Evolutionary conservation across 2,329 filamentous ascomycete species (phyloP).

Genomic region (Botryosphaeria agaves): DNA sequence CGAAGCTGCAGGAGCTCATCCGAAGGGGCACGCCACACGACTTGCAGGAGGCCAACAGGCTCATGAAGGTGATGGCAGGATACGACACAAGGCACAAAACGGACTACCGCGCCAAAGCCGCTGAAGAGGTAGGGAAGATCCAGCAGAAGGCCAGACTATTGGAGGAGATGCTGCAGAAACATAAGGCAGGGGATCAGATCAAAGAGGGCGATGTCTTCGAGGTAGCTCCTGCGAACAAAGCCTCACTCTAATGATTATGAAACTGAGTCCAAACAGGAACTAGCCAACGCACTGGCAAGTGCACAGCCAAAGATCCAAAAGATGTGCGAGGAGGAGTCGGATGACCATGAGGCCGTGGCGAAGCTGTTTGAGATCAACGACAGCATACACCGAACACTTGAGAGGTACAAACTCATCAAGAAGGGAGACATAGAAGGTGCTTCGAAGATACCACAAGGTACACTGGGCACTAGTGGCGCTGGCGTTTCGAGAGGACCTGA

Average conservation of each 20-base stretch:
- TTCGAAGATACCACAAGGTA: slow-evolving; percentile 67
- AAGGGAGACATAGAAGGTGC: slow-evolving; percentile 81
- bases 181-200: slow-evolving; percentile 67
- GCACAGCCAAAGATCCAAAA: slow-evolving; percentile 98
- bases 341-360: slow-evolving; percentile 87
- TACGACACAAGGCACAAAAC: slow-evolving; percentile 93
- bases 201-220: slow-evolving; percentile 51
- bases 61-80: slow-evolving; percentile 99
- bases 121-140: slow-evolving; percentile 84
- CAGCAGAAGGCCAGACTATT: slow-evolving; percentile 87
- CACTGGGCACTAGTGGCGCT: slow-evolving; percentile 47
- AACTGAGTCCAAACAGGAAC: slow-evolving; percentile 38
- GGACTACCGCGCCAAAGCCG: slow-evolving; percentile 93
- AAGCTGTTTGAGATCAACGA: slow-evolving; percentile 96
- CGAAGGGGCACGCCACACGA: slow-evolving; percentile 82
- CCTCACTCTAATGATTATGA: background rate
- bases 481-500: slow-evolving; percentile 47
- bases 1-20: slow-evolving; percentile 96
- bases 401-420: slow-evolving; percentile 90
- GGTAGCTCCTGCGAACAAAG: slow-evolving; percentile 22
- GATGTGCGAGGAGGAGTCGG: slow-evolving; percentile 98
- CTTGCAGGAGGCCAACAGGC: slow-evolving; percentile 84
- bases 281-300: slow-evolving; percentile 74
- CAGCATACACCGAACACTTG: slow-evolving; percentile 92
- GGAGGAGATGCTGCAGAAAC: slow-evolving; percentile 80